Evolutionary conservation across 2,329 filamentous ascomycete species (phyloP), one percentile per base, ranked within the genome.

Genomic region (Alternaria sp.): DNA sequence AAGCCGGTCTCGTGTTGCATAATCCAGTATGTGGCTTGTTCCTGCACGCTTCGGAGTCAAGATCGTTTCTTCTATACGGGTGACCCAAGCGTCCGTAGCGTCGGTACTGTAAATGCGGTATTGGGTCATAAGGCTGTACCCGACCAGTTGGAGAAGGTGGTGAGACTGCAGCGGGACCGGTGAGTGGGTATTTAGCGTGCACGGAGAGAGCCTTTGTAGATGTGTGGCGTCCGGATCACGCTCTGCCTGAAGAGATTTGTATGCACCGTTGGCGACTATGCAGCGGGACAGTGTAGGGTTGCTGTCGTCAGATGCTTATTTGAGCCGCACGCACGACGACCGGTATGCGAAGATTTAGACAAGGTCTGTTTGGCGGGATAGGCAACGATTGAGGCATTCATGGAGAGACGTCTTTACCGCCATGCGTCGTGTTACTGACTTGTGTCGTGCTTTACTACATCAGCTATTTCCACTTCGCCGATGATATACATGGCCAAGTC

Each of bases 231-330:
- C 44, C 59, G 60, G 59, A 32, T 58, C 54, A 64, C 57, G 57
- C 64, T 63, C 53, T 65, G 43, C 49, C 69, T 53, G 49, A 64
- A 56, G 43, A 50, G 43, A 51, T 59, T 56, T 54, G 54, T 57
- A 62, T 58, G 50, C 62, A 68, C 60, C 54, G 53, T 60, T 59
- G 51, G 51, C 52, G 63, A 67, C 57, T 49, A 48, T 64, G 67
- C 60, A 65, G 64, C 63, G 64, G 66, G 66, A 69, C 58, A 60
- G 62, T 65, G 62, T 68, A 68, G 53, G 65, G 58, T 41, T 75
- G 75, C 70, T 76, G 74, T 74, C 73, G 74, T 78, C 69, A 78
- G 74, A 78, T 71, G 68, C 71, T 76, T 76, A 70, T 71, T 63
- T 70, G 72, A 78, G 75, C 74, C 73, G 64, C 75, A 75, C 68